phyloP scores from a whole-genome alignment of 805 yeast genomes.

The Maudiozyma turicensis region DNA sequence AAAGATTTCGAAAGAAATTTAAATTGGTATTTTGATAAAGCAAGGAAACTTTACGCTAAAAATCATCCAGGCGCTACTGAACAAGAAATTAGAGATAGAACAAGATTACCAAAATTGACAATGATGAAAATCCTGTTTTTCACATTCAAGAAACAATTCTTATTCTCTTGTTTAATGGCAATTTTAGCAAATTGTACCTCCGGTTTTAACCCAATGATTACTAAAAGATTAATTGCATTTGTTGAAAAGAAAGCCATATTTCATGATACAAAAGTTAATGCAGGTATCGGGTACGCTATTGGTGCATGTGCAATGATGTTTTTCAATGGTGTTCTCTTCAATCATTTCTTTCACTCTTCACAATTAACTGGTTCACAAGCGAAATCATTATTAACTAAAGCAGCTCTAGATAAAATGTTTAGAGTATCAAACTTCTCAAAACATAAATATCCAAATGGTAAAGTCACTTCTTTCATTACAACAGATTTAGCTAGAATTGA shows the following conservation, averaged over 20 bases:
- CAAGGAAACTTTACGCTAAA: slow-evolving; percentile 24
- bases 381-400: slow-evolving; percentile 62
- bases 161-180: slow-evolving; percentile 36
- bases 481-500: slow-evolving; percentile 81
- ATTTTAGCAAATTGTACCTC: slow-evolving; percentile 37
- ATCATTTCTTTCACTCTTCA: slow-evolving; percentile 55
- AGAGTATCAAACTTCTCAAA: slow-evolving; percentile 47
- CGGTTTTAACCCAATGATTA: slow-evolving; percentile 57
- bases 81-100: slow-evolving; percentile 30
- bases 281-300: slow-evolving; percentile 69
- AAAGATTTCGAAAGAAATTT: slow-evolving; percentile 30
- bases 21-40: slow-evolving; percentile 25
- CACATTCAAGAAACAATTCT: slow-evolving; percentile 42
- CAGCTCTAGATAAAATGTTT: slow-evolving; percentile 60
- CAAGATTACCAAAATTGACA: slow-evolving; percentile 20
- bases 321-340: slow-evolving; percentile 38
- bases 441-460: slow-evolving; percentile 54
- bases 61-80: slow-evolving; percentile 30
- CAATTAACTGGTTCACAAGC: slow-evolving; percentile 60
- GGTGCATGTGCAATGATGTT: slow-evolving; percentile 54
- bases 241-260: slow-evolving; percentile 45
- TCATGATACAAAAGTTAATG: slow-evolving; percentile 34
- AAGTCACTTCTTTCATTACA: slow-evolving; percentile 67
- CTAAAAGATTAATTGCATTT: slow-evolving; percentile 53
- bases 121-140: slow-evolving; percentile 38